A percentile compares a stretch with the other conserved stretches of the same genome.
Evolutionary conservation across 352 stramenopile genomes (phyloP).

Genomic region (Phytophthora hybrid): DNA sequence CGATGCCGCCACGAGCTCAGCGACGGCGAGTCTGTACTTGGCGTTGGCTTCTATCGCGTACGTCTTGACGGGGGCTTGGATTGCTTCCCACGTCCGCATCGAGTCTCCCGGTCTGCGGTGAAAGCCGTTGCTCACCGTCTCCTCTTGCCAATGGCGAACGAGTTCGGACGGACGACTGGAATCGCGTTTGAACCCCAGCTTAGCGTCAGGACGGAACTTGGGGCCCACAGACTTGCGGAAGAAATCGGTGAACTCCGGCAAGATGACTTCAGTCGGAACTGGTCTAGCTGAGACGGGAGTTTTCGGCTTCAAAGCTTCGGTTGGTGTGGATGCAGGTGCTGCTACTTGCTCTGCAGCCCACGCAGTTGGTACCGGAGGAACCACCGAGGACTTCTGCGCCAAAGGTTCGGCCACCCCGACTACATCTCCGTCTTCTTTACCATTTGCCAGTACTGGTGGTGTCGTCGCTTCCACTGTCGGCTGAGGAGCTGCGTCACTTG

Average conservation of each 20-base stretch:
- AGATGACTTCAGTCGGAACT: constrained; percentile 36
- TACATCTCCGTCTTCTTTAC: constrained; percentile 31
- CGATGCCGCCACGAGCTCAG: constrained; percentile 53
- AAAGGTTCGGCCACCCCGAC: constrained; percentile 19
- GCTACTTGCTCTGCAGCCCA: constrained; percentile 10
- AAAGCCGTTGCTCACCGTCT: constrained; percentile 57
- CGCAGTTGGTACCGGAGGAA: constrained; percentile 15
- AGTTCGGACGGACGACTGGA: constrained; percentile 49
- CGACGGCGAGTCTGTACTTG: constrained; percentile 67
- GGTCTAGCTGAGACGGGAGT: constrained; percentile 13
- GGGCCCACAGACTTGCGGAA: constrained; percentile 67
- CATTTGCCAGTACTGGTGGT: background rate
- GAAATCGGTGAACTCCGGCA: constrained; percentile 77
- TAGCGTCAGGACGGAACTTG: constrained; percentile 54
- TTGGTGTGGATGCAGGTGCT: background rate
- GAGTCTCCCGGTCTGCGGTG: constrained; percentile 45
- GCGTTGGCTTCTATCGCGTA: constrained; percentile 77
- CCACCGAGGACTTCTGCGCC: constrained; percentile 20
- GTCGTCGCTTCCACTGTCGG: background rate
- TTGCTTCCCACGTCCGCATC: constrained; percentile 81
- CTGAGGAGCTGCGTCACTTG: constrained; percentile 4
- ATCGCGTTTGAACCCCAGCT: constrained; percentile 71
- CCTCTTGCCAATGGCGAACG: constrained; percentile 69
- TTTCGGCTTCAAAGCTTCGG: constrained; percentile 8
- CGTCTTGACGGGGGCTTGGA: constrained; percentile 73